Percentiles rank a stretch among this genome's conserved stretches.
phyloP scores from a whole-genome alignment of 1,139 yeast species.

The Blastobotrys serpentis region DNA sequence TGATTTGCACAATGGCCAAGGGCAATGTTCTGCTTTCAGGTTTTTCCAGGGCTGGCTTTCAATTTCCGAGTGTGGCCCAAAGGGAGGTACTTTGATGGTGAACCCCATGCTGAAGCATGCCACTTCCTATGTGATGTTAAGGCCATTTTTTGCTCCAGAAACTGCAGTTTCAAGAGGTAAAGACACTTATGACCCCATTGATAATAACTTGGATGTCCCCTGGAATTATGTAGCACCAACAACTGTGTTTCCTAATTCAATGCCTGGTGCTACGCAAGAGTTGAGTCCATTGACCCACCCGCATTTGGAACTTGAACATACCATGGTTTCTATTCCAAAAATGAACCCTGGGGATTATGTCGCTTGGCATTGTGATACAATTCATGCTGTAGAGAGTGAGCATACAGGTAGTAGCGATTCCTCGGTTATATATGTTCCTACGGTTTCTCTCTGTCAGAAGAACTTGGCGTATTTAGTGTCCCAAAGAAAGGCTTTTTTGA shows the following conservation, averaged over 20 bases:
- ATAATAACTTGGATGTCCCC: constrained; percentile 21
- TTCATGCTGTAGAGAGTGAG: constrained; percentile 48
- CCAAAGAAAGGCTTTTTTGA: constrained; percentile 36
- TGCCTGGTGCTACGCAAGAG: constrained; percentile 39
- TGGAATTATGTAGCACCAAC: constrained; percentile 29
- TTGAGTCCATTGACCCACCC: constrained; percentile 32
- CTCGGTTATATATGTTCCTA: constrained; percentile 43
- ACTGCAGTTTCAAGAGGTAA: constrained; percentile 24
- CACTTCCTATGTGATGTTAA: constrained; percentile 46
- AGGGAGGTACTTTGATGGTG: constrained; percentile 48
- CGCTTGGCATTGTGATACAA: constrained; percentile 51
- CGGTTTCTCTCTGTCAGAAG: constrained; percentile 36
- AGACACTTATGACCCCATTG: constrained; percentile 20
- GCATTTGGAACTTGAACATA: constrained; percentile 27
- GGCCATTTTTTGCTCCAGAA: constrained; percentile 46
- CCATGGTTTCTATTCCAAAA: constrained; percentile 31
- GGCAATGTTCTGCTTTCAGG: constrained; percentile 43
- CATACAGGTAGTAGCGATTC: constrained; percentile 45
- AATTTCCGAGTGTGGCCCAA: constrained; percentile 41
- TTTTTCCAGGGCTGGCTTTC: constrained; percentile 54
- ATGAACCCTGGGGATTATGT: constrained; percentile 44
- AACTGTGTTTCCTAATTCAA: constrained; percentile 23
- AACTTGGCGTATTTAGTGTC: constrained; percentile 31
- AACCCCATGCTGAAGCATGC: constrained; percentile 41
- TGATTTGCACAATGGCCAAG: constrained; percentile 43